Base-by-base conservation (phyloP, 2,329 filamentous ascomycete species). In the Magnaporthiopsis incrustans region DNA sequence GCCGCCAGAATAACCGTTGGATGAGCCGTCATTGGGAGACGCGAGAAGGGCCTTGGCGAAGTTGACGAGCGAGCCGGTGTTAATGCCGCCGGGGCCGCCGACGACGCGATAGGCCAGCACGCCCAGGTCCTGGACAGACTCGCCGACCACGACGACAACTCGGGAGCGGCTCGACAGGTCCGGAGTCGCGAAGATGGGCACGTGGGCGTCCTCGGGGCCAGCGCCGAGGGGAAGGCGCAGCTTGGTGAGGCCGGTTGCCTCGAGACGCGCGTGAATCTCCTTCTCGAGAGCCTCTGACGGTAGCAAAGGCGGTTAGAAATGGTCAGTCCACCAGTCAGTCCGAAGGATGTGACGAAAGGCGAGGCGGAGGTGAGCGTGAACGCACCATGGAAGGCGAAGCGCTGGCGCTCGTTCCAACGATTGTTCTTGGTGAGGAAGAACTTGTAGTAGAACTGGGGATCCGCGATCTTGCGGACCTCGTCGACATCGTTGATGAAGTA, bases 401-500 rank as follows among this genome's bases (percentile, higher is more conserved):
- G 83, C 70, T 92, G 91, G 26, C 89, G 80, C 57, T 89, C 83
- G 73, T 97, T 97, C 76, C 89, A 82, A 53, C 92, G 87, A n/a
- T 84, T 79, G 74, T 92, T 92, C 69, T 85, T 87, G 72, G 84
- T 89, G 63, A 90, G 75, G 73, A 86, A 88, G 80, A 83, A 97
- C 69, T 90, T 84, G 79, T 91, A 96, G 71, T 87, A 88, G 68
- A 83, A 79, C 33, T 88, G 81, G 0, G 89, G 87, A 50, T 91
- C 78, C 27, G 83, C 78, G 64, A 90, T 88, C 66, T 81, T 87
- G 60, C 90, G 87, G 66, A 97, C 84, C 70, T 94, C 86, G 68
- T 94, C 91, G 0, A 86, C 75, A 0, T 87, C 81, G 69, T 91
- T 92, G 76, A 96, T 76, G 73, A 91, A 93, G 76, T 92, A 96